Conservation (phyloP, 768 basidiomycete genomes). For the Strobilomyces echinocephalus region DNA sequence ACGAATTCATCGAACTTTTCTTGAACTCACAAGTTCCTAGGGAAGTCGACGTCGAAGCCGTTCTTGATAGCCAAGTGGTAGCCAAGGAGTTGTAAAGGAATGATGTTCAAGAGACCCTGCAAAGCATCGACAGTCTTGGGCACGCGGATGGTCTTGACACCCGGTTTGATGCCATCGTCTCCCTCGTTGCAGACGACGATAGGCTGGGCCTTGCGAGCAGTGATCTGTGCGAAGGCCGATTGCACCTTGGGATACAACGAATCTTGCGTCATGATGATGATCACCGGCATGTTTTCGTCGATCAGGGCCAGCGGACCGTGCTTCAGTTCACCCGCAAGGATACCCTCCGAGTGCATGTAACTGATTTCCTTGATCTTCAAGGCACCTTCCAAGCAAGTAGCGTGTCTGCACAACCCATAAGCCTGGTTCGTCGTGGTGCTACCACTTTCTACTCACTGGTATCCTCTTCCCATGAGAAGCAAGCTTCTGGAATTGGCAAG, state of each 20-base stretch:
- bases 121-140: slow-evolving; percentile 92
- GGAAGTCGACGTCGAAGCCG: slow-evolving; percentile 98
- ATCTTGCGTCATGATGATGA: slow-evolving; percentile 99
- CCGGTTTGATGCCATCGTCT: slow-evolving; percentile 70
- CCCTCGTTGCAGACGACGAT: slow-evolving; percentile 95
- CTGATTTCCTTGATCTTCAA: slow-evolving; percentile 99
- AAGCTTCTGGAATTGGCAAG: slow-evolving; percentile 77
- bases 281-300: slow-evolving; percentile 98
- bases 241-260: slow-evolving; percentile 98
- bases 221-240: slow-evolving; percentile 93
- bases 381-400: slow-evolving; percentile 96
- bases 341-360: slow-evolving; percentile 64
- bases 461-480: slow-evolving; percentile 95
- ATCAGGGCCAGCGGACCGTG: slow-evolving; percentile 97
- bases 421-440: background rate
- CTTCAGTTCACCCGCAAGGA: slow-evolving; percentile 97
- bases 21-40: slow-evolving; percentile 78
- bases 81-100: slow-evolving; percentile 91
- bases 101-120: slow-evolving; percentile 94
- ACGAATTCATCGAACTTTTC: slow-evolving; percentile 1
- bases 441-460: slow-evolving; percentile 60
- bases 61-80: slow-evolving; percentile 96
- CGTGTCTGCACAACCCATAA: slow-evolving; percentile 48
- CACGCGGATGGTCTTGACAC: slow-evolving; percentile 86
- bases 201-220: slow-evolving; percentile 92